A percentile compares a stretch with the other conserved stretches of the same genome.
These are phyloP conservation scores for Trypanosoma platydactyli DNA, from an alignment of 208 protist species.

Conservation along the genomic window DNA sequence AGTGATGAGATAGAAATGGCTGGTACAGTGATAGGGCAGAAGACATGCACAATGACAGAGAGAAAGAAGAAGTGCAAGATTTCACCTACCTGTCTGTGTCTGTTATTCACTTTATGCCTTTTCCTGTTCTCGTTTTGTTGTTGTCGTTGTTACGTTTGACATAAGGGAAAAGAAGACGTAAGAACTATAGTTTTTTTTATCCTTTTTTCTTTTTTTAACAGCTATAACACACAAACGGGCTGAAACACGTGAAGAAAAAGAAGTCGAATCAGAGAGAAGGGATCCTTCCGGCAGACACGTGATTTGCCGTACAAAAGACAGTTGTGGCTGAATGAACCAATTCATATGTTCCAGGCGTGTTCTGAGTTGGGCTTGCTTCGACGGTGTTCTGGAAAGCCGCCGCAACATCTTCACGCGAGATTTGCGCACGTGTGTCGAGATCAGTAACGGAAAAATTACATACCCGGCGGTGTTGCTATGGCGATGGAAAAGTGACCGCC, in stretches of 20 bases:
- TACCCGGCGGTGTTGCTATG: slow-evolving; percentile 66
- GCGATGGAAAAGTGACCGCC: slow-evolving; percentile 56
- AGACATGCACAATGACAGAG: no score
- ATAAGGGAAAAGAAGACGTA: slow-evolving; percentile 17
- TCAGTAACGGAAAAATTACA: slow-evolving; percentile 24
- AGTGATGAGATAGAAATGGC: slow-evolving; percentile 29
- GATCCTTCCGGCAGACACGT: neutral
- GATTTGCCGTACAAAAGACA: neutral
- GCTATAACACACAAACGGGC: slow-evolving; percentile 8
- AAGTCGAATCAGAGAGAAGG: neutral
- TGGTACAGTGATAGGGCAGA: no score
- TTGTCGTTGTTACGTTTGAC: slow-evolving; percentile 4
- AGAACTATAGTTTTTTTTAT: slow-evolving; percentile 2
- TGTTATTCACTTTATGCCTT: neutral
- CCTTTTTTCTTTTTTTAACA: neutral
- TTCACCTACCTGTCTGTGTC: neutral
- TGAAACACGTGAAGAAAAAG: slow-evolving; percentile 5
- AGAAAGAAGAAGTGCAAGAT: slow-evolving; percentile 9
- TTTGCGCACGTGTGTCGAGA: slow-evolving; percentile 50
- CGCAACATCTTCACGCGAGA: slow-evolving; percentile 55
- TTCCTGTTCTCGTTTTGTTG: neutral
- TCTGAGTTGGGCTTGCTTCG: neutral
- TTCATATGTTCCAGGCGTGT: slow-evolving; percentile 25
- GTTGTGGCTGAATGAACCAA: neutral
- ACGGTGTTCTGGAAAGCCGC: neutral